Percentiles rank a stretch among this genome's conserved stretches.
These are phyloP conservation scores for Citrus inodora DNA, from an alignment of 345 rosid species.

Conservation along the genomic window DNA sequence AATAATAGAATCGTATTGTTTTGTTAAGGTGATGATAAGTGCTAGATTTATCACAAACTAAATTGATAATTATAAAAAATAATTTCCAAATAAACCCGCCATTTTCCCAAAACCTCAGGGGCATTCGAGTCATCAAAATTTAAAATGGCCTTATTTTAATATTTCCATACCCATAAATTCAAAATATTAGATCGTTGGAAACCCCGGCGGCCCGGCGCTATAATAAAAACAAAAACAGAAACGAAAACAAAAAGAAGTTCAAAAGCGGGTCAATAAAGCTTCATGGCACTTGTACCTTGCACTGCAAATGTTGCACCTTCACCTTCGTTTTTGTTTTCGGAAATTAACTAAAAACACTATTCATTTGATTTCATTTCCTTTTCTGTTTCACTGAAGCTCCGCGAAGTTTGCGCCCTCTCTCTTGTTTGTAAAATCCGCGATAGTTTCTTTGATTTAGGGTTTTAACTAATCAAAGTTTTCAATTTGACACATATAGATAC, in stretches of 20 bases:
- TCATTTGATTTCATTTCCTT: constrained; percentile 4
- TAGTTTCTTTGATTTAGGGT: constrained; percentile 32
- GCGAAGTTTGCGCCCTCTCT: constrained; percentile 30
- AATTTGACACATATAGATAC: background rate
- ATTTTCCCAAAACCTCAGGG: background rate
- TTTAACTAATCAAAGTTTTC: constrained; percentile 16
- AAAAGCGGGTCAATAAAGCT: constrained; percentile 8
- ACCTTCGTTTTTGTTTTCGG: constrained; percentile 6
- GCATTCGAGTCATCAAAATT: background rate
- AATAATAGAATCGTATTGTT: background rate
- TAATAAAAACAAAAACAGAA: constrained; percentile 11
- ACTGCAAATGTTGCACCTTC: constrained; percentile 26
- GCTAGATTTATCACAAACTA: background rate
- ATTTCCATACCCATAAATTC: constrained; percentile 22
- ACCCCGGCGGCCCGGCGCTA: constrained; percentile 19
- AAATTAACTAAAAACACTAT: background rate
- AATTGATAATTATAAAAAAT: background rate
- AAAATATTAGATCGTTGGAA: constrained; percentile 55
- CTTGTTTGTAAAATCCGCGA: constrained; percentile 15
- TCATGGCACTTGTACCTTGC: constrained; percentile 23
- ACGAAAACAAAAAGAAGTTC: background rate
- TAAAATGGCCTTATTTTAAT: background rate
- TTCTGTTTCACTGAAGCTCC: constrained; percentile 21
- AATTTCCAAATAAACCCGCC: background rate
- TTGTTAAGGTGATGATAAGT: background rate